phyloP scores from a whole-genome alignment of 768 basidiomycete genomes.

The Serendipita sp. region DNA sequence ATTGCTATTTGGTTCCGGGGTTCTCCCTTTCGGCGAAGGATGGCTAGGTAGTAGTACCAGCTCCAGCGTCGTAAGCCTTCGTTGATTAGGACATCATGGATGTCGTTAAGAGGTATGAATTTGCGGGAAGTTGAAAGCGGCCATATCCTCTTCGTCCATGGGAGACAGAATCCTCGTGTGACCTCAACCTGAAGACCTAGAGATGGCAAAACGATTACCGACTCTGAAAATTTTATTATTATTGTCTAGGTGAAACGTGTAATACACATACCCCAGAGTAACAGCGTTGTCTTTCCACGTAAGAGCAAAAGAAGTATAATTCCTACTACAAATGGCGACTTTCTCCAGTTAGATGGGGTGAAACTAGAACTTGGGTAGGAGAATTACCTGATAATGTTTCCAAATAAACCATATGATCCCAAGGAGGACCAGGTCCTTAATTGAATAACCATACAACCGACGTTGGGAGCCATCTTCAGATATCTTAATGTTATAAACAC shows the following conservation, averaged over 20 bases:
- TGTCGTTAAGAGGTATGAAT: constrained; percentile 39
- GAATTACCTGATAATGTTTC: not conserved
- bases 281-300: constrained; percentile 25
- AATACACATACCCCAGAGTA: constrained; percentile 29
- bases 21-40: constrained; percentile 4
- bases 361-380: not conserved
- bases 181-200: constrained; percentile 66
- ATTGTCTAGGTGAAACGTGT: not conserved
- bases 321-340: not conserved
- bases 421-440: not conserved
- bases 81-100: constrained; percentile 54
- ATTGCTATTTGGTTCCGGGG: constrained; percentile 15
- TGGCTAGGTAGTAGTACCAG: constrained; percentile 46
- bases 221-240: constrained; percentile 31
- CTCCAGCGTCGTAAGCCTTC: constrained; percentile 61
- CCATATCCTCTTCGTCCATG: constrained; percentile 12
- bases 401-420: not conserved
- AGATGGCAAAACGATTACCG: constrained; percentile 44
- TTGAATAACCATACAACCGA: constrained; percentile 20
- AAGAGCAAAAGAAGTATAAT: constrained; percentile 15
- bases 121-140: constrained; percentile 23
- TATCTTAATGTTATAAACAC: constrained; percentile 36
- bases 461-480: constrained; percentile 26
- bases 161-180: constrained; percentile 33
- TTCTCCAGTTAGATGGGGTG: not conserved